Base-by-base conservation (phyloP, 1,139 yeast genomes). In the Martiniozyma asiatica region DNA sequence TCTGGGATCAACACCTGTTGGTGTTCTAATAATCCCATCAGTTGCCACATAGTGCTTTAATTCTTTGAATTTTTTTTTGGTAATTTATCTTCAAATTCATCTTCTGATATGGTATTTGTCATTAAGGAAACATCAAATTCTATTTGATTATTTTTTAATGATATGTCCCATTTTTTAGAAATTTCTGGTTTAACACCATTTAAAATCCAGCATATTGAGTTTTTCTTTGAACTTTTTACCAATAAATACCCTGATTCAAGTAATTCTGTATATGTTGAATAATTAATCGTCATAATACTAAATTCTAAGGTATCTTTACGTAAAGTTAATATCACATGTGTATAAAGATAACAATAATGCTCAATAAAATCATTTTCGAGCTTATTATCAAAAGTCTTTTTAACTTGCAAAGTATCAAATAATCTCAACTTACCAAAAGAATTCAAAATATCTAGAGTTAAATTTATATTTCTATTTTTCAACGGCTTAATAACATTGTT, bases 161-260 rank as follows among this genome's bases (percentile, higher is more conserved):
- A 62, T 9, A 52, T 43, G 4, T 45, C 42, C 65, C 65, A 59
- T 42, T 55, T 59, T 31, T 53, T 53, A 20, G 55, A 31, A 3
- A 56, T 39, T n/a, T 38, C 35, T 2, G 20, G 28, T 6, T 17
- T 14, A 2, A 25, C 8, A 8, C 35, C 37, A 3, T 26, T 12
- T n/a, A 39, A 46, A 31, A 7, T 47, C 38, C 19, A 41, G 25
- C 24, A 51, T 47, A 11, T 44, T 44, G 24, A 22, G 2, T 26
- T 28, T 8, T 27, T 32, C 14, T 34, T 35, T 11, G 29, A 34
- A 4, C 35, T 27, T 14, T 30, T 36, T 20, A 35, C 22, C 7
- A 24, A 31, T 13, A 47, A 31, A 17, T 31, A 39, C 14, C 41
- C 35, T 2, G 35, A 31, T 3, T 44, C 39, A 1, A 43, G 36